phyloP scores from a whole-genome alignment of 1,139 yeast genomes.

The Yamadazyma jaroonii region DNA sequence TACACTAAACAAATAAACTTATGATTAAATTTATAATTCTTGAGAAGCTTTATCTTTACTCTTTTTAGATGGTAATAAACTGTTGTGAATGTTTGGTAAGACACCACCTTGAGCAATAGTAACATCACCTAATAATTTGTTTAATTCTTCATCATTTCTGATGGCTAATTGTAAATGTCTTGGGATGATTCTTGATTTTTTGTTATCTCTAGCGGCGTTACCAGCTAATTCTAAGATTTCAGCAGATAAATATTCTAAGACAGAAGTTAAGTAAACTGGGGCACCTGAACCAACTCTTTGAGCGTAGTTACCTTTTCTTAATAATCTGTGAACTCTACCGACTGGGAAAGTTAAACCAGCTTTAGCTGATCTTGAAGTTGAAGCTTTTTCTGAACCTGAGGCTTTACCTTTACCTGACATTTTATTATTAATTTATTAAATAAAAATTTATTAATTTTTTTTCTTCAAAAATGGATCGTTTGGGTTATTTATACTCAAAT shows the following conservation, averaged over 20 bases:
- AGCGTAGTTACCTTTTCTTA: constrained; percentile 98
- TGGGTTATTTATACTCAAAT: constrained; percentile 1
- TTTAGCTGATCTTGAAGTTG: constrained; percentile 96
- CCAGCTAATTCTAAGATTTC: constrained; percentile 98
- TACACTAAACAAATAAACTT: constrained; percentile 8
- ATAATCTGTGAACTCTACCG: constrained; percentile 97
- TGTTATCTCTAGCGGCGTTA: constrained; percentile 98
- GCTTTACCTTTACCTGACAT: constrained; percentile 99
- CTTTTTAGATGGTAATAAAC: constrained; percentile 92
- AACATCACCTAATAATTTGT: constrained; percentile 62
- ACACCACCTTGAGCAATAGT: constrained; percentile 98
- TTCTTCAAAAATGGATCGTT: neutral
- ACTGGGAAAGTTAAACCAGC: constrained; percentile 99
- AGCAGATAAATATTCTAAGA: constrained; percentile 93
- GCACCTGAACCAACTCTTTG: constrained; percentile 99
- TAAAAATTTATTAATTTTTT: neutral
- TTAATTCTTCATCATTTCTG: constrained; percentile 97
- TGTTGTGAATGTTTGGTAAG: constrained; percentile 92
- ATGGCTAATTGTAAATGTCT: constrained; percentile 98
- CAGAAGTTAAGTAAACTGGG: constrained; percentile 94
- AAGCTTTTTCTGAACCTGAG: constrained; percentile 87
- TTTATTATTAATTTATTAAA: constrained; percentile 14
- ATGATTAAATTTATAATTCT: constrained; percentile 53
- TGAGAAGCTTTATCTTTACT: constrained; percentile 77
- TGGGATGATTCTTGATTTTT: constrained; percentile 97